These are phyloP conservation scores for Canna indica DNA, from an alignment of 176 grass and related monocot genomes.

Conservation along the genomic window DNA sequence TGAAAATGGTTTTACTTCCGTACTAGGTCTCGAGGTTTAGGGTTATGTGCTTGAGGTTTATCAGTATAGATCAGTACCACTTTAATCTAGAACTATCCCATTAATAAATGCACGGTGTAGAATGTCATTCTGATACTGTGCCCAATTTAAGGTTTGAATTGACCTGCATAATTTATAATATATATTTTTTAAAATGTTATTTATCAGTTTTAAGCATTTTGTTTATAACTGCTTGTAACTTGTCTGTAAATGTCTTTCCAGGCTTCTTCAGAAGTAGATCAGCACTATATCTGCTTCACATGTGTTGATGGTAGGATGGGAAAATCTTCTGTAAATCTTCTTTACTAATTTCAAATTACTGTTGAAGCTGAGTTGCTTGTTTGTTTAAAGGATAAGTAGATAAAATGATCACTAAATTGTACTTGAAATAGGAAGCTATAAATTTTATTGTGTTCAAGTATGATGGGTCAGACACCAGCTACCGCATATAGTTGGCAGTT, in stretches of 20 bases:
- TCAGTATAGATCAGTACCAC: not conserved
- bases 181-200: not conserved
- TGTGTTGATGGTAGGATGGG: constrained; percentile 66
- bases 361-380: not conserved
- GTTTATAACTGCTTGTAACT: constrained; percentile 2
- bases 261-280: constrained; percentile 55
- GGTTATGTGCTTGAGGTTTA: not conserved
- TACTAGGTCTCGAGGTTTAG: too few species aligned
- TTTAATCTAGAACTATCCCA: not conserved
- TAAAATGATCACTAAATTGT: not conserved
- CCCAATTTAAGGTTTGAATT: not conserved
- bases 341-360: not conserved
- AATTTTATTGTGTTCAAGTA: not conserved
- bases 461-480: too few species aligned
- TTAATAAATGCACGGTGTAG: not conserved
- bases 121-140: not conserved
- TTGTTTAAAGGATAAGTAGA: not conserved
- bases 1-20: not conserved
- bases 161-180: constrained; percentile 11
- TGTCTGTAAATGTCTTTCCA: constrained; percentile 19
- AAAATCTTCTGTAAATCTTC: not conserved
- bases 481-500: too few species aligned
- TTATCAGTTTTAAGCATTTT: not conserved
- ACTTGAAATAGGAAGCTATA: not conserved
- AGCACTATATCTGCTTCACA: constrained; percentile 87